phyloP scores from a whole-genome alignment of 176 grass and related monocot species.

The Oryza punctata region DNA sequence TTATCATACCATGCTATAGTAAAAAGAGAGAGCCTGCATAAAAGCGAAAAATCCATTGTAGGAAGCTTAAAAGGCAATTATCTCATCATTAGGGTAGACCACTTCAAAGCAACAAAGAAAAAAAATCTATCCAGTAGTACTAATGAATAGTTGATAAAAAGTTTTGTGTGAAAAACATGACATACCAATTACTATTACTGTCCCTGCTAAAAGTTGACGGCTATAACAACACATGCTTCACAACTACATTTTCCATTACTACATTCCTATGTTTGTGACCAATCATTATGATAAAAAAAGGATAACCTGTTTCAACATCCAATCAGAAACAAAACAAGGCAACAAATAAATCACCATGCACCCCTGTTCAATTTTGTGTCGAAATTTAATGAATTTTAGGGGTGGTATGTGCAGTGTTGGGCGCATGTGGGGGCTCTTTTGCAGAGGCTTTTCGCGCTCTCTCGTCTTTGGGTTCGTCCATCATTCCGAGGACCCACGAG shows the following conservation, averaged over 20 bases:
- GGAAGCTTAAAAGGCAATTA: no score
- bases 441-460: conserved; percentile 28
- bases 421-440: background rate
- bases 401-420: background rate
- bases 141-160: background rate
- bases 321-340: background rate
- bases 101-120: background rate
- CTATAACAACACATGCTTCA: background rate
- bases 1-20: background rate
- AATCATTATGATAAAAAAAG: background rate
- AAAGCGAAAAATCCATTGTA: no score
- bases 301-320: background rate
- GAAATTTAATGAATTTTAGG: background rate
- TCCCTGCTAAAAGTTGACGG: background rate
- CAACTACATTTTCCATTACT: background rate
- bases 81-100: no score
- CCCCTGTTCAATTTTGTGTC: background rate
- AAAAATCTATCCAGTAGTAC: no score
- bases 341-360: background rate
- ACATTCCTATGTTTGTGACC: background rate
- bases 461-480: background rate
- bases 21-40: background rate
- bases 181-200: background rate
- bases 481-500: conserved; percentile 48
- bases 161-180: conserved; percentile 1